These are phyloP conservation scores for Omphalotus olearius DNA, from an alignment of 1,284 basidiomycete genomes.

Conservation along the genomic window DNA sequence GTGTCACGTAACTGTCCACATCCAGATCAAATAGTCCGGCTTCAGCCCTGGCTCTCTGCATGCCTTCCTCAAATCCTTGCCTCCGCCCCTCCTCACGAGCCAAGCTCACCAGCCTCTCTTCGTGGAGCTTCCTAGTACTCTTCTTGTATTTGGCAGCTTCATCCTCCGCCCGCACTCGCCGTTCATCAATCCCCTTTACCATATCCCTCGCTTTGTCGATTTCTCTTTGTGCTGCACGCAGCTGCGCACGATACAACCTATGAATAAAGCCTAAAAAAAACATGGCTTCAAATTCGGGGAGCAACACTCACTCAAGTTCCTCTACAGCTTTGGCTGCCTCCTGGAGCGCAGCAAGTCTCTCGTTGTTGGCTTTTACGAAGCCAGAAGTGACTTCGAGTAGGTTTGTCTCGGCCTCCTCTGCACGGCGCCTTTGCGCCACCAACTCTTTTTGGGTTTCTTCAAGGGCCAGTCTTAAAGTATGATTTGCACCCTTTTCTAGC, in stretches of 20 bases:
- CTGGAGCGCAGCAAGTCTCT: conserved; percentile 3
- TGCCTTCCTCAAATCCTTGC: conserved; percentile 9
- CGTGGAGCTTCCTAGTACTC: neutral
- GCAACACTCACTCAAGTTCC: conserved; percentile 10
- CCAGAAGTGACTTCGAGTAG: conserved; percentile 5
- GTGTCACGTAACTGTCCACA: conserved; percentile 4
- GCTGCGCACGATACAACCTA: conserved; percentile 12
- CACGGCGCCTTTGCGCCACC: conserved; percentile 3
- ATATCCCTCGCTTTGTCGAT: conserved; percentile 6
- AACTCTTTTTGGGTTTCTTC: conserved; percentile 8
- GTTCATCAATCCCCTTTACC: conserved; percentile 3
- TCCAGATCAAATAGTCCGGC: conserved; percentile 4
- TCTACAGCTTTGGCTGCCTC: conserved; percentile 1
- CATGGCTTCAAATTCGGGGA: neutral
- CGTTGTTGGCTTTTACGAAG: conserved; percentile 11
- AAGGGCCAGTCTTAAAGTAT: neutral
- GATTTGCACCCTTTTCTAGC: conserved; percentile 9
- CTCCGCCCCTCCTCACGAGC: conserved; percentile 12
- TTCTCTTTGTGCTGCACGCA: conserved; percentile 9
- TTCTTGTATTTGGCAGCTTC: conserved; percentile 10
- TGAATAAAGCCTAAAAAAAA: neutral
- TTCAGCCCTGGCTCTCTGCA: conserved; percentile 9
- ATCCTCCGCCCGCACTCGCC: conserved; percentile 3
- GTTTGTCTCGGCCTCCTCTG: conserved; percentile 9
- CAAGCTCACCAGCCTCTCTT: neutral